Evolutionary conservation across 23 red algal genomes (phyloP), one percentile per base, ranked within the genome.

Genomic region (Porphyridium purpureum): DNA sequence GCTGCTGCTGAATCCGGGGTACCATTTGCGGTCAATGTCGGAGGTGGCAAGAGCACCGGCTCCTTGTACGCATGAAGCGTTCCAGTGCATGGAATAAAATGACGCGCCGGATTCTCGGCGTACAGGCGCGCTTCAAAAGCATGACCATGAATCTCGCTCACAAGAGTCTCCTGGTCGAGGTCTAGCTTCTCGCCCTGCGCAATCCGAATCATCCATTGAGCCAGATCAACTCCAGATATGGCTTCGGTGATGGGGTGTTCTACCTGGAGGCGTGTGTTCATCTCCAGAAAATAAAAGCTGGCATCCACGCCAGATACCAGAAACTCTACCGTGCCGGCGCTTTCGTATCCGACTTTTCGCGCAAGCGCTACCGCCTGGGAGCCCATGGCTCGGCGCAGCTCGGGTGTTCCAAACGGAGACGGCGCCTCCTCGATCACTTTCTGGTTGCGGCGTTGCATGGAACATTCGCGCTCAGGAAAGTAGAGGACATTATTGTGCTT

Each of bases 371-470:
- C 51, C 11, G 75, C 75, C 38, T 71, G 48, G 21, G 32, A 53
- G 29, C 75, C 75, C 75, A 82, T 82, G 28, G 41, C 24, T 32
- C 25, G 8, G 25, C 75, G 49, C 44, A 54, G 38, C 11, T 4
- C 27, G 4, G 55, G 3, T 31, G 57, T 47, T 8, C 72, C 44
- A n/a, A 69, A 20, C 4, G 67, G 68, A 17, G 38, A 64, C 14
- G 75, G 75, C 22, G 75, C 66, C 52, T 82, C 75, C 36, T 82
- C 75, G 31, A 82, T 56, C 14, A 82, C 44, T 54, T 82, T 82
- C 27, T 82, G 75, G 55, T 82, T 70, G 27, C 75, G 50, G 24
- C 75, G 64, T 14, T 82, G 75, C 5, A 82, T 24, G 4, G 67
- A 75, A 42, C 75, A 82, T 7, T 82, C 75, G 34, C 75, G 55